Evolutionary conservation across 2,329 filamentous ascomycete species (phyloP).

Genomic region (Apiospora arundinis): DNA sequence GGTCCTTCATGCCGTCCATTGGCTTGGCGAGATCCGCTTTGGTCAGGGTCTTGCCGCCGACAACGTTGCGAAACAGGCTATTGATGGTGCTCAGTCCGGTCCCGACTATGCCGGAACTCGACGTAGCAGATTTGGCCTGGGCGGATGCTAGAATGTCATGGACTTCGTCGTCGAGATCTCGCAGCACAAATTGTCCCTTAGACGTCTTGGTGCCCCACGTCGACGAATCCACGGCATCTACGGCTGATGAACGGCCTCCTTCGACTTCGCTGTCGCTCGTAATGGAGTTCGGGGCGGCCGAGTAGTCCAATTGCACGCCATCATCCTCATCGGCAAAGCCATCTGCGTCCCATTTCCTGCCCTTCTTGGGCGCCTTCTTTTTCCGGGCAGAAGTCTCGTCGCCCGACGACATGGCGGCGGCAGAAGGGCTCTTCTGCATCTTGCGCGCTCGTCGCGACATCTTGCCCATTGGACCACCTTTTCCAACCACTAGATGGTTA

Average conservation of each 20-base stretch:
- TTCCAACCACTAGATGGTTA: conserved; percentile 73
- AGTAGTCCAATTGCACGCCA: conserved; percentile 86
- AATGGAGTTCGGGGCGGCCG: conserved; percentile 59
- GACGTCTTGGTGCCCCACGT: conserved; percentile 85
- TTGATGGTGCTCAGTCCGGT: conserved; percentile 83
- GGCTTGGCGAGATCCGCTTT: conserved; percentile 90
- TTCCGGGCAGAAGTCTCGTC: conserved; percentile 74
- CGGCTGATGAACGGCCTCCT: conserved; percentile 57
- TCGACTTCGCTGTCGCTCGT: conserved; percentile 59
- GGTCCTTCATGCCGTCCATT: conserved; percentile 94
- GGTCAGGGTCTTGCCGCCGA: conserved; percentile 91
- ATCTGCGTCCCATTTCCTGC: conserved; percentile 90
- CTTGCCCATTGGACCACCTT: conserved; percentile 76
- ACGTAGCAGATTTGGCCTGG: conserved; percentile 65
- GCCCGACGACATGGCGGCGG: conserved; percentile 76
- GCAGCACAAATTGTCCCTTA: conserved; percentile 92
- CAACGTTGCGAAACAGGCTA: conserved; percentile 90
- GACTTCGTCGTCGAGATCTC: conserved; percentile 92
- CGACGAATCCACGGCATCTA: conserved; percentile 78
- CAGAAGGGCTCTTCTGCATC: conserved; percentile 62
- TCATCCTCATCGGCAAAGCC: conserved; percentile 86
- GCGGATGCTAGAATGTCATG: conserved; percentile 85
- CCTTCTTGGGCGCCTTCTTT: conserved; percentile 77
- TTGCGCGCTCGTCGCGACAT: conserved; percentile 82
- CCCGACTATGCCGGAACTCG: conserved; percentile 72